Evolutionary conservation across 2,329 filamentous ascomycete genomes (phyloP).

Genomic region (Tolypocladium endophyticum): DNA sequence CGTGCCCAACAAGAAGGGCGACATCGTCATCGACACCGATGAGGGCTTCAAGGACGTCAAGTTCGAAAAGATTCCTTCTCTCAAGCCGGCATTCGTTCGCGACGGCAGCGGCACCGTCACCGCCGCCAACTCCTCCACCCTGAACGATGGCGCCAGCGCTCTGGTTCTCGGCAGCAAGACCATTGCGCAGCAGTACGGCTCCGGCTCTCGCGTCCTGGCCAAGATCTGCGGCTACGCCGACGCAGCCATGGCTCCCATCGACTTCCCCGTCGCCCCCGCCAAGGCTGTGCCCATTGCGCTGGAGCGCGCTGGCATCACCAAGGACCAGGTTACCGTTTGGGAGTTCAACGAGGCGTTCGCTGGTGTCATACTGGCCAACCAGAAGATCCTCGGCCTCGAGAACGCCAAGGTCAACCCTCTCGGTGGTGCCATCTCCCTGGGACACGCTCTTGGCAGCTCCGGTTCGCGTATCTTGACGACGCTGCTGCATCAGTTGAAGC

Average conservation of each 20-base stretch:
- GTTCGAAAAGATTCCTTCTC: conserved; percentile 69
- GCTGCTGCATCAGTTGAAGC: conserved; percentile 80
- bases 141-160: conserved; percentile 91
- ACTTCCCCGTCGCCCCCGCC: conserved; percentile 88
- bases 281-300: conserved; percentile 88
- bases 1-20: conserved; percentile 74
- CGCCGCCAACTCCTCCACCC: conserved; percentile 84
- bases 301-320: conserved; percentile 77
- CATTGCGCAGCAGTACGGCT: conserved; percentile 69
- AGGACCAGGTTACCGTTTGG: conserved; percentile 88
- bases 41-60: conserved; percentile 86
- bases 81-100: conserved; percentile 85
- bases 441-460: conserved; percentile 87
- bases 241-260: conserved; percentile 80
- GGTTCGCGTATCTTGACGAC: conserved; percentile 86
- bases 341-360: conserved; percentile 99
- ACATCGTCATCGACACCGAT: conserved; percentile 67
- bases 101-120: conserved; percentile 86
- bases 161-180: conserved; percentile 75
- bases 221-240: conserved; percentile 79
- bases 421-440: conserved; percentile 84
- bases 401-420: conserved; percentile 75
- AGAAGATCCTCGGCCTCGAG: conserved; percentile 78
- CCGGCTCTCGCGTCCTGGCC: conserved; percentile 72
- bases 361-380: conserved; percentile 87